Evolutionary conservation across 352 stramenopile species (phyloP).

Genomic region (Phytophthora fragariae): DNA sequence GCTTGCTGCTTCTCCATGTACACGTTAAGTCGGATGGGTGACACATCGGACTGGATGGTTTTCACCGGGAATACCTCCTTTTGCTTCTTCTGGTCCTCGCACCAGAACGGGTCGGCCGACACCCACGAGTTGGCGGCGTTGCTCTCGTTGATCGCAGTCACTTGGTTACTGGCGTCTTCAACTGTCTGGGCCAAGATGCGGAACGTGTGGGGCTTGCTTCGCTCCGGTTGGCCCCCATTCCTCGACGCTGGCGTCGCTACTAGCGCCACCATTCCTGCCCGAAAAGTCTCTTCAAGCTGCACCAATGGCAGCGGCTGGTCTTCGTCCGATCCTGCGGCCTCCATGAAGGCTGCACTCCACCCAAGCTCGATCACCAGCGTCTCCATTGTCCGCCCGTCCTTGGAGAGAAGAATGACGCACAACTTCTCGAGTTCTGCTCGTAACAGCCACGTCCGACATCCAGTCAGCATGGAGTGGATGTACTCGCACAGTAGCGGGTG

Average conservation of each 20-base stretch:
- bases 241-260: slow-evolving; percentile 41
- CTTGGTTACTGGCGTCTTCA: slow-evolving; percentile 49
- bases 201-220: slow-evolving; percentile 52
- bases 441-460: slow-evolving; percentile 70
- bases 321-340: slow-evolving; percentile 29
- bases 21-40: slow-evolving; percentile 66
- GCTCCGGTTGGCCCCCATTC: slow-evolving; percentile 4
- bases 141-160: slow-evolving; percentile 49
- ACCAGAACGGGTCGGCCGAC: slow-evolving; percentile 64
- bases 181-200: slow-evolving; percentile 72
- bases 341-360: slow-evolving; percentile 38
- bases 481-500: slow-evolving; percentile 82
- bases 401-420: slow-evolving; percentile 60
- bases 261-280: slow-evolving; percentile 63
- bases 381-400: slow-evolving; percentile 50
- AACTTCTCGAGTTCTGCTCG: slow-evolving; percentile 74
- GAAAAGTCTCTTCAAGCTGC: slow-evolving; percentile 73
- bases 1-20: slow-evolving; percentile 57
- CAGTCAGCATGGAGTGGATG: slow-evolving; percentile 74
- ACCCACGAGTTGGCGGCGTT: slow-evolving; percentile 74
- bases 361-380: slow-evolving; percentile 65
- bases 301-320: slow-evolving; percentile 47
- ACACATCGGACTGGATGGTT: slow-evolving; percentile 40
- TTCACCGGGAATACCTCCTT: slow-evolving; percentile 57
- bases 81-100: slow-evolving; percentile 37